Evolutionary conservation across 805 yeast species (phyloP).

Genomic region (Kodamaea kaohsiungensis): DNA sequence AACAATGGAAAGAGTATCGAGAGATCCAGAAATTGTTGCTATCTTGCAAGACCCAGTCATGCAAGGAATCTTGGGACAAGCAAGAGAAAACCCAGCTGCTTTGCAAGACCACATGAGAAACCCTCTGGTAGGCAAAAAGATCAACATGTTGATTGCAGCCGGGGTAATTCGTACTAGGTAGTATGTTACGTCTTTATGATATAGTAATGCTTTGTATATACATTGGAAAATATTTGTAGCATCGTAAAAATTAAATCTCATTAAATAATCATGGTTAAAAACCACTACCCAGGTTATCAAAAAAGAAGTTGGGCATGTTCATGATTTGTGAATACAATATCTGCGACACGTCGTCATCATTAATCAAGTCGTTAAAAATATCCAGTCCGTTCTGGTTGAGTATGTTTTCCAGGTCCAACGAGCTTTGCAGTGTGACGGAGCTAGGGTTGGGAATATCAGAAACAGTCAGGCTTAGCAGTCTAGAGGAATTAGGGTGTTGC

Average conservation of each 20-base stretch:
- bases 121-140: slow-evolving; percentile 87
- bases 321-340: slow-evolving; percentile 27
- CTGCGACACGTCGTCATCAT: slow-evolving; percentile 24
- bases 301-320: slow-evolving; percentile 39
- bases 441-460: neutral
- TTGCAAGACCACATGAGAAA: slow-evolving; percentile 97
- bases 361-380: slow-evolving; percentile 15
- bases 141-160: slow-evolving; percentile 88
- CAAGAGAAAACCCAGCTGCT: slow-evolving; percentile 94
- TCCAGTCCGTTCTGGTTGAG: slow-evolving; percentile 1
- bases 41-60: slow-evolving; percentile 93
- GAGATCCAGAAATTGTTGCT: slow-evolving; percentile 91
- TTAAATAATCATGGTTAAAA: neutral
- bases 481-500: neutral
- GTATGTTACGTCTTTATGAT: slow-evolving; percentile 8
- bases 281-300: slow-evolving; percentile 19
- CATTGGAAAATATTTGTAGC: neutral
- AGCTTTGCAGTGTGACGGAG: slow-evolving; percentile 3
- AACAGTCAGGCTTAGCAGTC: neutral
- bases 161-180: slow-evolving; percentile 92
- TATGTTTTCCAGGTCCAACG: neutral
- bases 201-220: slow-evolving; percentile 5
- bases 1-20: slow-evolving; percentile 84
- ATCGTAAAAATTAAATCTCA: too few species aligned
- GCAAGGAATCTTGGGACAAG: slow-evolving; percentile 93